Evolutionary conservation across 805 yeast species (phyloP), one percentile per base, ranked within the genome.

Genomic region (Ogataea philodendri): DNA sequence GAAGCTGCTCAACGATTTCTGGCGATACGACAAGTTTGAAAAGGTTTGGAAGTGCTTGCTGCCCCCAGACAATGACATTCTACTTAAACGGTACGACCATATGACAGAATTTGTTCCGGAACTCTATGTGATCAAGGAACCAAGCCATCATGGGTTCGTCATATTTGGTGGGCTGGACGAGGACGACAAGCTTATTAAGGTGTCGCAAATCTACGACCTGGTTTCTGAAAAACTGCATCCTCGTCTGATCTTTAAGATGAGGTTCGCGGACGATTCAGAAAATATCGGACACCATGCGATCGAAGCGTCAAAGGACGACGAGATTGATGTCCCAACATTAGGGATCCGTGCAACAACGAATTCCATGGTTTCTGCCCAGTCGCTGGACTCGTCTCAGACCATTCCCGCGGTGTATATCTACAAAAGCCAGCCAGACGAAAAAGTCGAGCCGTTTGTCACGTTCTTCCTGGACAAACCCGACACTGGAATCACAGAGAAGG

Each of bases 21-120:
- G 93, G 90, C 70, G 71, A 47, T 76, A 80, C 46, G 72, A 79
- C 52, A 55, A 79, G 25, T 67, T 65, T 23, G 60, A 71, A 3
- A 66, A 63, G 33, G 55, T 55, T 8, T 84, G 93, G 90, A 51
- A 52, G 1, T 66, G 76, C 30, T 51, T 81, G 3, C 67, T 66
- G 30, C 53, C 48, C 65, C 67, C 13, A 26, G 50, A 36, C 59
- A 69, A 54, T 24, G 30, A 24, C 9, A 7, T 7, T 7, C 20
- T 49, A 1, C 8, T 37, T 1, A 51, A 58, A 11, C 62, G 88
- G 37, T 81, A 61, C 51, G 70, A 72, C 40, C 85, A 78, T 51
- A 63, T 72, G 15, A 57, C 76, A 59, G 62, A 74, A 15, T 48
- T 67, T 7, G 46, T 72, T 5, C 57, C 62, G 23, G 60, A 63